phyloP scores from a whole-genome alignment of 352 stramenopile species.

The Phytophthora agathidicida region DNA sequence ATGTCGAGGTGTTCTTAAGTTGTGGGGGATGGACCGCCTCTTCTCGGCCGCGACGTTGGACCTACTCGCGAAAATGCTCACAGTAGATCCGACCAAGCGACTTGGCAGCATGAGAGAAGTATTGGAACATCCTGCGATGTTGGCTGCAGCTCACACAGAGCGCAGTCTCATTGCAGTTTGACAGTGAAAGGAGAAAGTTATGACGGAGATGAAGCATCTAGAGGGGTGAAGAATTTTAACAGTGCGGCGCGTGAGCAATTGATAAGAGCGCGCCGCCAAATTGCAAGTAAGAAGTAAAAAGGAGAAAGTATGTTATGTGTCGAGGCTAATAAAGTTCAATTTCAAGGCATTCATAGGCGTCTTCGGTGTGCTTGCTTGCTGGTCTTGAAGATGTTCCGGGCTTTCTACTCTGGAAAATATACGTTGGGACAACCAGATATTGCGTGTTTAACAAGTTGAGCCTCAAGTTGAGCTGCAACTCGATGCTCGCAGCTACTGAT shows the following conservation, averaged over 20 bases:
- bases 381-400: neutral
- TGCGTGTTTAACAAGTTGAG: conserved; percentile 19
- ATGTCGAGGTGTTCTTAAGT: conserved; percentile 44
- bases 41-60: conserved; percentile 51
- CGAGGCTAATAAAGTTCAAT: conserved; percentile 35
- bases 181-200: conserved; percentile 5
- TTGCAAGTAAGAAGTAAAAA: conserved; percentile 31
- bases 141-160: conserved; percentile 38
- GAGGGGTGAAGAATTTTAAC: conserved; percentile 11
- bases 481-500: conserved; percentile 1
- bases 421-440: conserved; percentile 15
- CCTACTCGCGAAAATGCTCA: conserved; percentile 48
- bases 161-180: conserved; percentile 32
- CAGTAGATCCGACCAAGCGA: conserved; percentile 38
- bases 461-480: conserved; percentile 16
- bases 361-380: neutral
- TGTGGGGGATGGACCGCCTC: conserved; percentile 51
- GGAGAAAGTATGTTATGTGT: conserved; percentile 27
- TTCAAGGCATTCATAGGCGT: conserved; percentile 1
- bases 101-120: conserved; percentile 38
- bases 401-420: neutral
- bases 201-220: conserved; percentile 9
- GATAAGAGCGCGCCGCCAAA: conserved; percentile 22
- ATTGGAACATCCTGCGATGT: conserved; percentile 49
- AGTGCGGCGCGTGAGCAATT: conserved; percentile 16